Conservation (phyloP, 2,329 filamentous ascomycete species). For the Diaporthe citrichinensis region DNA sequence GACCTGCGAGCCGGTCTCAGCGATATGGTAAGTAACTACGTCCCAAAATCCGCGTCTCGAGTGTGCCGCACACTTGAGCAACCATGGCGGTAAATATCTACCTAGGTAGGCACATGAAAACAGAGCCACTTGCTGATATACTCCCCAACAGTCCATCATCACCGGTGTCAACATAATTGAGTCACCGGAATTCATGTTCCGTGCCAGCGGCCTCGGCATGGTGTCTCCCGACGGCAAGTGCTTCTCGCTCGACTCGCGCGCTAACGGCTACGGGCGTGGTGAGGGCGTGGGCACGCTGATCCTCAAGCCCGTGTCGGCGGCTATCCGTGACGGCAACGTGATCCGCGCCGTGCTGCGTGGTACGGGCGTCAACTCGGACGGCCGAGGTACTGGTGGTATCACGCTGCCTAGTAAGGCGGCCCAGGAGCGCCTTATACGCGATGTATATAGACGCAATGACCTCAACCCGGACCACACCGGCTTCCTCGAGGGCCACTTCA, state of each 20-base stretch:
- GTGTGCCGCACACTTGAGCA: conserved; percentile 2
- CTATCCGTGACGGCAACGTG: conserved; percentile 34
- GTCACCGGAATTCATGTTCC: conserved; percentile 46
- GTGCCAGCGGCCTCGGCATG: conserved; percentile 41
- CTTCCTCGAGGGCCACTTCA: conserved; percentile 54
- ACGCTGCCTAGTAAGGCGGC: conserved; percentile 54
- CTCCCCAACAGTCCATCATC: conserved; percentile 35
- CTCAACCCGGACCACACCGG: conserved; percentile 45
- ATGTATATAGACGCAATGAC: conserved; percentile 49
- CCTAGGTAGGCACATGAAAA: neutral
- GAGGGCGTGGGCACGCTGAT: conserved; percentile 35
- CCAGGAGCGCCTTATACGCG: conserved; percentile 53
- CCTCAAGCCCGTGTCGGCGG: conserved; percentile 34
- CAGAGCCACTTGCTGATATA: conserved; percentile 4
- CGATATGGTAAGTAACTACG: conserved; percentile 32
- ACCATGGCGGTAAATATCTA: neutral
- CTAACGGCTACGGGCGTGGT: conserved; percentile 38
- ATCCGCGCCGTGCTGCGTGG: conserved; percentile 45
- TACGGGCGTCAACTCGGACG: conserved; percentile 50
- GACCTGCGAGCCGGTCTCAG: conserved; percentile 37
- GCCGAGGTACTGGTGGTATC: conserved; percentile 50
- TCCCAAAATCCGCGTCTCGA: neutral
- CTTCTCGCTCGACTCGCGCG: conserved; percentile 35
- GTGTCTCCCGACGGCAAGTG: conserved; percentile 37
- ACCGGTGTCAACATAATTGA: conserved; percentile 39